A percentile compares a stretch with the other conserved stretches of the same genome.
phyloP scores from a whole-genome alignment of 768 basidiomycete genomes.

The Trametes punicea region DNA sequence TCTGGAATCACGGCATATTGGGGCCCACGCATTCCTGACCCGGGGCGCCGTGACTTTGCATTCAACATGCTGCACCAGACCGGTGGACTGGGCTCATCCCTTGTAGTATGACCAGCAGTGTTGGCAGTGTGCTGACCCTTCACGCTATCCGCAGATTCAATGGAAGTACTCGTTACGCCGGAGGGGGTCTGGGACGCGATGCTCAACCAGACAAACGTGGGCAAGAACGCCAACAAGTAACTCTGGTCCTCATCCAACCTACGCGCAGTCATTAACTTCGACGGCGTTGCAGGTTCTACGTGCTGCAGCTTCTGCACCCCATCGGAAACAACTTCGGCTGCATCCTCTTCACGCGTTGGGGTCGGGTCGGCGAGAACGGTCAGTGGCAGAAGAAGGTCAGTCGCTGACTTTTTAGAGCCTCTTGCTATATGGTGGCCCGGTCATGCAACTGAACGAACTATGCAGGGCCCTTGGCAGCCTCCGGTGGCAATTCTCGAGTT shows the following conservation, averaged over 20 bases:
- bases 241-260: not conserved
- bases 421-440: not conserved
- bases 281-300: slow-evolving; percentile 45
- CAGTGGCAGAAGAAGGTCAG: slow-evolving; percentile 46
- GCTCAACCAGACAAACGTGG: slow-evolving; percentile 59
- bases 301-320: slow-evolving; percentile 53
- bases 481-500: slow-evolving; percentile 46
- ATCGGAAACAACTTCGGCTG: slow-evolving; percentile 37
- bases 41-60: no score
- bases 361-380: slow-evolving; percentile 59
- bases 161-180: slow-evolving; percentile 45
- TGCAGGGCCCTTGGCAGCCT: slow-evolving; percentile 48
- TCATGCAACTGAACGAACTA: not conserved
- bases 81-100: no score
- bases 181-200: slow-evolving; percentile 56
- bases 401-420: not conserved
- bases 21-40: no score
- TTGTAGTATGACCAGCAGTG: not conserved
- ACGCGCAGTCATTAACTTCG: not conserved
- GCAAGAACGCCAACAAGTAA: slow-evolving; percentile 50
- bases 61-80: not conserved
- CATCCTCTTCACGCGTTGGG: slow-evolving; percentile 53
- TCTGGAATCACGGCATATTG: no score
- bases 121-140: not conserved
- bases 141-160: slow-evolving; percentile 37